Evolutionary conservation across 208 protist genomes (phyloP).

Genomic region (Leishmania guyanensis): DNA sequence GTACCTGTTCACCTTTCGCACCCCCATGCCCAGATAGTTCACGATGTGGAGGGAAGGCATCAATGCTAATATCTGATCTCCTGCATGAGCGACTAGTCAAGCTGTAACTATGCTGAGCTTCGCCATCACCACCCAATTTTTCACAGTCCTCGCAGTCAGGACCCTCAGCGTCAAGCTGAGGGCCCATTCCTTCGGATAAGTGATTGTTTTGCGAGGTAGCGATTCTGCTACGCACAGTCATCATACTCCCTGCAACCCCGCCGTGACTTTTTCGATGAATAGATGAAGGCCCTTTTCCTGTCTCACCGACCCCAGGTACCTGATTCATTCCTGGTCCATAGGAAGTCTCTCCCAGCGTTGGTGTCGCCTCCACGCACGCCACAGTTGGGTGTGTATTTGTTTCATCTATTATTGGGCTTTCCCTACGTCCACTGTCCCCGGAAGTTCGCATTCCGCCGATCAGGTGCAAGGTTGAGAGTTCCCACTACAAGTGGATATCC

Average conservation of each 20-base stretch:
- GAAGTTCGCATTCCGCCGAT: neutral
- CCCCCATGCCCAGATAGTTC: neutral
- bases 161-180: neutral
- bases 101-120: neutral
- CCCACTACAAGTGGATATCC: neutral
- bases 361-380: neutral
- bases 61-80: neutral
- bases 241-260: neutral
- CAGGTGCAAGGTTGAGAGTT: neutral
- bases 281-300: neutral
- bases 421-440: neutral
- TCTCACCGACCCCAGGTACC: neutral
- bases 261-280: neutral
- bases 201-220: neutral
- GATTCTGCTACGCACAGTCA: slow-evolving; percentile 9
- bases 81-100: neutral
- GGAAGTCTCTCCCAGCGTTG: neutral
- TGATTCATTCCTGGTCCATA: slow-evolving; percentile 1
- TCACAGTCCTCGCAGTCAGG: neutral
- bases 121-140: neutral
- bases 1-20: neutral
- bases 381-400: neutral
- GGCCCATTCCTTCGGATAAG: neutral
- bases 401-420: neutral
- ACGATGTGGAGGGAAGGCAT: neutral